Conservation (phyloP, 2,329 filamentous ascomycete genomes). For the Huntiella decipiens region DNA sequence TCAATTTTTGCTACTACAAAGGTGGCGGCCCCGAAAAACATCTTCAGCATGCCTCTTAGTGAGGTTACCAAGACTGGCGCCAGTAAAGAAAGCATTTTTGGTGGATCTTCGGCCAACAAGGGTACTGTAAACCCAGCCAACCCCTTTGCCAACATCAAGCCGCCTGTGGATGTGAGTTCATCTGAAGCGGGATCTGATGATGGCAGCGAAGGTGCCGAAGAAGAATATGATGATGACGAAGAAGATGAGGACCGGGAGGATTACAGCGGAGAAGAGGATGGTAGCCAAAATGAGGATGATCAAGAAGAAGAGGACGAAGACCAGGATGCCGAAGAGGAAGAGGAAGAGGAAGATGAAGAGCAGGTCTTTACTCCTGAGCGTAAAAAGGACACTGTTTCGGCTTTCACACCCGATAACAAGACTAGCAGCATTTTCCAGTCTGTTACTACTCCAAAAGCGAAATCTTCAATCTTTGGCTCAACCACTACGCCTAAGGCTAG, state of each 20-base stretch:
- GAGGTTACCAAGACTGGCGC: neutral
- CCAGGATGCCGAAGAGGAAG: constrained; percentile 2
- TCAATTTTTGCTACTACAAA: constrained; percentile 2
- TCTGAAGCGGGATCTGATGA: neutral
- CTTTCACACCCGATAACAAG: neutral
- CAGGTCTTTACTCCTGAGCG: constrained; percentile 16
- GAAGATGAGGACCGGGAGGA: neutral
- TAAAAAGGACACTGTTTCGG: constrained; percentile 2
- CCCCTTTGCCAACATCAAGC: constrained; percentile 6
- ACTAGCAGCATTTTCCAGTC: neutral
- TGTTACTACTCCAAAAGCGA: neutral
- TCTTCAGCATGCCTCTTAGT: constrained; percentile 1
- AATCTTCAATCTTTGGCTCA: constrained; percentile 2
- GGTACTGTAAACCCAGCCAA: neutral
- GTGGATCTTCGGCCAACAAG: constrained; percentile 12
- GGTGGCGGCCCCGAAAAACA: neutral
- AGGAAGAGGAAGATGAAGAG: neutral
- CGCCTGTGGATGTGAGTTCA: constrained; percentile 6
- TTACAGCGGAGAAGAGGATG: neutral
- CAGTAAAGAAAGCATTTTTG: constrained; percentile 9
- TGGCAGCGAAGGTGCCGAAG: neutral
- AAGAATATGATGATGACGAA: constrained; percentile 12
- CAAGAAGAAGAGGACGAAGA: constrained; percentile 2
- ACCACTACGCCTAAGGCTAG: constrained; percentile 4
- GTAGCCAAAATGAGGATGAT: neutral